A percentile compares a stretch with the other conserved stretches of the same genome.
These are phyloP conservation scores for Malus sylvestris DNA, from an alignment of 306 rosid species.

Conservation along the genomic window DNA sequence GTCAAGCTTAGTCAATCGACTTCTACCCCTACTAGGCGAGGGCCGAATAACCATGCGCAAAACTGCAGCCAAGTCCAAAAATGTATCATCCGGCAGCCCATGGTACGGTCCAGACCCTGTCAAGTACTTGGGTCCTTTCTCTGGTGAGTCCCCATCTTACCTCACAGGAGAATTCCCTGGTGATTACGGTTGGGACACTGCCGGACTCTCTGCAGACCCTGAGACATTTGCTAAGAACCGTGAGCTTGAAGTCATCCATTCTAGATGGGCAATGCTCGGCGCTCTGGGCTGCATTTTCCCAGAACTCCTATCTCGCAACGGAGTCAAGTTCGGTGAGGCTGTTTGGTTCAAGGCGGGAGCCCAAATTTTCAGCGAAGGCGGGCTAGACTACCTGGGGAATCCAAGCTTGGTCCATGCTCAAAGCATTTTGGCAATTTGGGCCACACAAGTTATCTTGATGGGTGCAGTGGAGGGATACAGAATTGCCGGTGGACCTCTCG, in stretches of 20 bases:
- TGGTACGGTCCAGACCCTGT: constrained; percentile 33
- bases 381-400: constrained; percentile 34
- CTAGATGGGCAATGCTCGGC: constrained; percentile 26
- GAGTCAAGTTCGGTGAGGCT: constrained; percentile 35
- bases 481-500: too few species aligned
- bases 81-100: constrained; percentile 17
- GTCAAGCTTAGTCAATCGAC: constrained; percentile 4
- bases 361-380: constrained; percentile 35
- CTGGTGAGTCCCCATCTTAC: constrained; percentile 28
- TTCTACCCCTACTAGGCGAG: constrained; percentile 20
- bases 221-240: constrained; percentile 32
- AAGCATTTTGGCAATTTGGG: constrained; percentile 31
- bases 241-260: constrained; percentile 28
- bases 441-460: constrained; percentile 24
- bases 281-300: constrained; percentile 35
- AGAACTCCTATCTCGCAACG: constrained; percentile 25
- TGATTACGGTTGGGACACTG: constrained; percentile 38
- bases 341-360: constrained; percentile 38
- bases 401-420: constrained; percentile 25
- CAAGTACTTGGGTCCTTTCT: constrained; percentile 39
- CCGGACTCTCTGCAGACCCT: constrained; percentile 31
- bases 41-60: constrained; percentile 29
- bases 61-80: constrained; percentile 6
- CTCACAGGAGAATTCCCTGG: constrained; percentile 30
- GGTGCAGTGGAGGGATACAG: constrained; percentile 27